Evolutionary conservation across 1,139 yeast genomes (phyloP), one percentile per base, ranked within the genome.

Genomic region (Candida sanyaensis): DNA sequence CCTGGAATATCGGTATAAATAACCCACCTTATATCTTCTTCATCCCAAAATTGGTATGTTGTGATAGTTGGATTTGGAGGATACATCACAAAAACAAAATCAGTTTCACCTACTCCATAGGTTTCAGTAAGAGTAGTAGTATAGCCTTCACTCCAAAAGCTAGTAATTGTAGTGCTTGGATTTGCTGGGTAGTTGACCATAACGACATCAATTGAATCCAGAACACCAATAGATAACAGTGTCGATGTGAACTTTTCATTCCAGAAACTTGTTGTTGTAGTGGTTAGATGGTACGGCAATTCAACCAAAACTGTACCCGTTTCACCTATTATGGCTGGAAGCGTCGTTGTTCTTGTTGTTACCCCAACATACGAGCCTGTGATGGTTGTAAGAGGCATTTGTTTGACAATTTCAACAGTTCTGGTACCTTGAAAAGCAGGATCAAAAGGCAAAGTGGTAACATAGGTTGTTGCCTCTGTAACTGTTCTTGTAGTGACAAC

Each of bases 401-500:
- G 60, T 8, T 52, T 55, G 8, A 50, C 49, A 28, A 57, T 55
- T 10, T 57, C 63, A 13, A 64, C 54, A 1, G 62, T 60, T n/a
- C 47, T 52, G 2, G 61, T 60, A 5, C 51, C 57, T n/a, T 53
- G 57, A 13, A 45, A 10, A 1, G 32, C 43, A 3, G 45, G 23
- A 11, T 23, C 12, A 26, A 39, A 33, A 41, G 62, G 61, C n/a
- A 56, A 48, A 13, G 69, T 65, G 3, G 63, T 60, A 2, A 57
- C 50, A 3, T 30, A n/a, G 9, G 69, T 62, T 5, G 52, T 47
- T 5, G 57, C 21, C 6, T 64, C 67, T 7, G 64, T 55, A 55
- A 58, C 60, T 26, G 69, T 64, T 10, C 41, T 42, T 1, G 69
- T 65, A 11, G 52, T 47, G 17, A 54, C 37, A 6, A 53, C 51